Evolutionary conservation across 2,329 filamentous ascomycete species (phyloP), one percentile per base, ranked within the genome.

Genomic region (Colletotrichum liriopes): DNA sequence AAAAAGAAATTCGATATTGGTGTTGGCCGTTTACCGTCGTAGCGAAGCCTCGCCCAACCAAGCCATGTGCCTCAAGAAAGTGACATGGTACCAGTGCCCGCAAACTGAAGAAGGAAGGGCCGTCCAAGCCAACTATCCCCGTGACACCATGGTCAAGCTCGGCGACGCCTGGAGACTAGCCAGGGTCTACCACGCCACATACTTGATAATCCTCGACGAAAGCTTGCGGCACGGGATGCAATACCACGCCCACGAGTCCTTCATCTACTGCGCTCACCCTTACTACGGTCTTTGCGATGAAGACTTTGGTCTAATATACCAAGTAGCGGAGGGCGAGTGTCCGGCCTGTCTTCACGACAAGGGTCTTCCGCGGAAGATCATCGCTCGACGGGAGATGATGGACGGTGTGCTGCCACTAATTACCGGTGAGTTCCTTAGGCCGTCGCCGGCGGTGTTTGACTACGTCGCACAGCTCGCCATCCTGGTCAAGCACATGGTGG

Each of bases 81-180:
- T 61, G 26, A 61, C 59, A 49, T 61, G 43, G 41, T 29, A 61
- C 29, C 59, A 61, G n/a, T 61, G 59, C 59, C 59, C 59, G 7
- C 35, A 61, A 2, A 61, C 59, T 20, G 59, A 35, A 0, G 43
- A 32, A 14, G 56, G 56, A 2, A 43, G 41, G 56, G 16, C 14
- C 39, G 14, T 43, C 39, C 39, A 23, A 6, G 23, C n/a, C 23
- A 45, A 29, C n/a, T 45, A 20, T 3, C 56, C 56, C 56, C 16
- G 23, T 14, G 39, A 45, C 39, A 29, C 23, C 23, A 60, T 60
- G 37, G 11, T 60, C 16, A 60, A 45, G 39, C 37, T 43, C 56
- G 39, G 56, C 39, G 56, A 60, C 39, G 56, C 56, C 56, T 60
- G 37, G 37, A 11, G 23, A 18, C 37, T 43, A 11, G n/a, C 56